Evolutionary conservation across 805 yeast species (phyloP).

Genomic region (Suhomyces sp.): DNA sequence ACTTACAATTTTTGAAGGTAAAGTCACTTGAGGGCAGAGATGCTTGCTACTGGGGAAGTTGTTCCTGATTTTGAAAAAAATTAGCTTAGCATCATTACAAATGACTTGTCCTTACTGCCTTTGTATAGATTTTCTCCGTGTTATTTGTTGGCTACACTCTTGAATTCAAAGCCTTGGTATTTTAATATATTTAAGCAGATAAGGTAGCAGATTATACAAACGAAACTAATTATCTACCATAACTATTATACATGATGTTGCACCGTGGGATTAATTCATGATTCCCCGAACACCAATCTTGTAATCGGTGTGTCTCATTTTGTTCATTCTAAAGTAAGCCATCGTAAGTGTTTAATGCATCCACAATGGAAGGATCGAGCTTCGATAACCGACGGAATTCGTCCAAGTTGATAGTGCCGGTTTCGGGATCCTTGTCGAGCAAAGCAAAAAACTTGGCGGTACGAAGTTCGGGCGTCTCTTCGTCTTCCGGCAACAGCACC

Average conservation of each 20-base stretch:
- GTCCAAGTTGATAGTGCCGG: slow-evolving; percentile 62
- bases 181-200: background rate
- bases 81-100: no score
- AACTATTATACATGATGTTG: background rate
- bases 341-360: slow-evolving; percentile 76
- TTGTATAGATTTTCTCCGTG: no score
- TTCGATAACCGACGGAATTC: slow-evolving; percentile 84
- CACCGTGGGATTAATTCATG: background rate
- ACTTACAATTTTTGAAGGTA: no score
- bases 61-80: background rate
- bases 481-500: slow-evolving; percentile 86
- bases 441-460: slow-evolving; percentile 74
- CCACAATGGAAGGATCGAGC: slow-evolving; percentile 70
- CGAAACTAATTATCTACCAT: background rate
- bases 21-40: no score
- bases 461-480: slow-evolving; percentile 85
- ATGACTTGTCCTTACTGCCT: no score
- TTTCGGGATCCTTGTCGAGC: slow-evolving; percentile 69
- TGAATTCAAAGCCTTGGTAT: background rate
- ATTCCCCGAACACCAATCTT: background rate
- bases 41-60: no score
- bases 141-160: background rate
- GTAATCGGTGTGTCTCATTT: background rate
- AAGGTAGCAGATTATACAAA: background rate
- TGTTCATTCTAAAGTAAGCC: slow-evolving; percentile 55